Conservation (phyloP, 2,329 filamentous ascomycete genomes). For the Fusarium pininemorale region DNA sequence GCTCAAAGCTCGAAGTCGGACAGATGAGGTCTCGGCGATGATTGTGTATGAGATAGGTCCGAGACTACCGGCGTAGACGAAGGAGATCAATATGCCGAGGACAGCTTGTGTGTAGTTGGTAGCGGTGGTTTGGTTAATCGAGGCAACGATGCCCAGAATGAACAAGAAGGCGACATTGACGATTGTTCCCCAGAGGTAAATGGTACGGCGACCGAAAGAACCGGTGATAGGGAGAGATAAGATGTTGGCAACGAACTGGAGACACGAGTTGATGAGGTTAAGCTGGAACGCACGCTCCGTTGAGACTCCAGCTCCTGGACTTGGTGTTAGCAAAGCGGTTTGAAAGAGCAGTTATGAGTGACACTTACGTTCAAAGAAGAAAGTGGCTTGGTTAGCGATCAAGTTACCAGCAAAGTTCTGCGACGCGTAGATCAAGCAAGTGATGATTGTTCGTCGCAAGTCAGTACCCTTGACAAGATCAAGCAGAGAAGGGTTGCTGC, state of each 20-base stretch:
- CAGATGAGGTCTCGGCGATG: constrained; percentile 72
- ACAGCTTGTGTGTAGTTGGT: constrained; percentile 64
- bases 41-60: constrained; percentile 73
- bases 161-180: constrained; percentile 64
- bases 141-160: constrained; percentile 67
- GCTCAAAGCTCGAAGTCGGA: constrained; percentile 70
- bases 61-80: constrained; percentile 69
- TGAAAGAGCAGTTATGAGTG: neutral
- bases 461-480: constrained; percentile 66
- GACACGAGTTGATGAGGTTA: constrained; percentile 70
- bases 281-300: constrained; percentile 66
- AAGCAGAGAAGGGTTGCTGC: constrained; percentile 55
- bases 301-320: constrained; percentile 66
- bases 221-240: constrained; percentile 72
- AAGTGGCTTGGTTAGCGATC: constrained; percentile 69
- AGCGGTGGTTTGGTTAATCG: constrained; percentile 53
- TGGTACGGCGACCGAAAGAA: constrained; percentile 69
- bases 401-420: constrained; percentile 69
- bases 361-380: constrained; percentile 61
- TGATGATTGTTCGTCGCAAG: constrained; percentile 62
- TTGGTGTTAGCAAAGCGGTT: too few species aligned
- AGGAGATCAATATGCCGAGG: constrained; percentile 71
- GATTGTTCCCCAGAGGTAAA: constrained; percentile 69
- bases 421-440: constrained; percentile 65
- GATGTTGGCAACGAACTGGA: constrained; percentile 70